Evolutionary conservation across 768 basidiomycete species (phyloP).

Genomic region (Tylopilus rubrobrunneus): DNA sequence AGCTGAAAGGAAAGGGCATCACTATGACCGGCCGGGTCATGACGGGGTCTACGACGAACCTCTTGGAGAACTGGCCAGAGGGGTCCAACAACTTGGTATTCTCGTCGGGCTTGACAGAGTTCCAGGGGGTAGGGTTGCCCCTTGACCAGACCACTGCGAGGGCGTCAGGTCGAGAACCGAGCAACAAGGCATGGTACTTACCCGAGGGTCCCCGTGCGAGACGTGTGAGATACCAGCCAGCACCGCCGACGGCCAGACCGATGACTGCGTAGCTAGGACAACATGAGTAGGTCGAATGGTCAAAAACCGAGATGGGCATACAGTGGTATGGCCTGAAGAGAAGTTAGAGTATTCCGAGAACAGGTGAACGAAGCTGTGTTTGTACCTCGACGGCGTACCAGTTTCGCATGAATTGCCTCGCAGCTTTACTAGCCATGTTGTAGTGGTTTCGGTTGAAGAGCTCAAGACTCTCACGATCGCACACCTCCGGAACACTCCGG

Average conservation of each 20-base stretch:
- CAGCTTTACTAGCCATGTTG: conserved; percentile 24
- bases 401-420: conserved; percentile 34
- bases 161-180: not conserved
- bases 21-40: not conserved
- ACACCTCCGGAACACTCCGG: conserved; percentile 16
- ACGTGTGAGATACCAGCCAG: conserved; percentile 62
- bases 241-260: conserved; percentile 51
- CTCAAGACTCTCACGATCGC: conserved; percentile 13
- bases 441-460: not conserved
- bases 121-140: conserved; percentile 87
- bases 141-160: conserved; percentile 55
- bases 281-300: conserved; percentile 13
- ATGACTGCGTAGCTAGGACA: conserved; percentile 44
- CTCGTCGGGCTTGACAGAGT: conserved; percentile 70
- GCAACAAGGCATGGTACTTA: conserved; percentile 28
- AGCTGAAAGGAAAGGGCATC: conserved; percentile 39
- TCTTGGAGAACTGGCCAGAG: conserved; percentile 73
- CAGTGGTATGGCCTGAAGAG: conserved; percentile 49
- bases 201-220: conserved; percentile 55
- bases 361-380: not conserved
- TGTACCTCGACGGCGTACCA: conserved; percentile 47
- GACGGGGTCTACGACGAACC: conserved; percentile 28
- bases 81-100: conserved; percentile 67
- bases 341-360: not conserved
- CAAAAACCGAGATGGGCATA: conserved; percentile 25